These are phyloP conservation scores for Akanthomyces dipterigenus DNA, from an alignment of 2,329 filamentous ascomycete genomes.

Conservation along the genomic window DNA sequence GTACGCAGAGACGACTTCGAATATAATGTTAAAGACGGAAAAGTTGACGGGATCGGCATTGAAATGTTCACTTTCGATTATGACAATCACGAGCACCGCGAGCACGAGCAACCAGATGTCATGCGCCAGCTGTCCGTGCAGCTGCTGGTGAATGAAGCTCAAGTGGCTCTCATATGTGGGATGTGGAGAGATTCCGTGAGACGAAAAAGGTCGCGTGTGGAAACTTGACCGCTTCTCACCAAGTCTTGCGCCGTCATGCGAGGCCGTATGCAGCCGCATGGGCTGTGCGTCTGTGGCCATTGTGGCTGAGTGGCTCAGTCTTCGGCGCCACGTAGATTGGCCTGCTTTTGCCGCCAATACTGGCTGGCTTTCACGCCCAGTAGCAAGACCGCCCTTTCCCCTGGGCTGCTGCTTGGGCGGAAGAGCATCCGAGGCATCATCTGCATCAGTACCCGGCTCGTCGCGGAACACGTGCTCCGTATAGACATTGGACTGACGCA, in stretches of 20 bases:
- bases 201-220: not conserved
- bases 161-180: slow-evolving; percentile 27
- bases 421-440: not conserved
- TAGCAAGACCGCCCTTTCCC: not conserved
- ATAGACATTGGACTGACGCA: slow-evolving; percentile 65
- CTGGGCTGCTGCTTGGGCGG: not conserved
- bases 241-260: not conserved
- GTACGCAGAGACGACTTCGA: slow-evolving; percentile 52
- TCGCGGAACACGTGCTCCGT: slow-evolving; percentile 62
- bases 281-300: not conserved
- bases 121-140: slow-evolving; percentile 58
- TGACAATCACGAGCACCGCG: slow-evolving; percentile 51
- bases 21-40: slow-evolving; percentile 54
- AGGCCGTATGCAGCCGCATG: not conserved
- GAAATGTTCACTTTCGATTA: slow-evolving; percentile 53
- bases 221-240: not conserved
- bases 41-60: slow-evolving; percentile 43
- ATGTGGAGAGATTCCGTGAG: not conserved
- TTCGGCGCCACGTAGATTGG: not conserved
- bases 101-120: slow-evolving; percentile 61
- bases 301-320: not conserved
- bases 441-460: slow-evolving; percentile 29
- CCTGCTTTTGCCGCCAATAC: not conserved
- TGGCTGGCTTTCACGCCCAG: not conserved
- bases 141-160: slow-evolving; percentile 48